Percentiles rank a stretch among this genome's conserved stretches.
These are phyloP conservation scores for Closterium sp. DNA, from an alignment of 139 green algal species.

Conservation along the genomic window DNA sequence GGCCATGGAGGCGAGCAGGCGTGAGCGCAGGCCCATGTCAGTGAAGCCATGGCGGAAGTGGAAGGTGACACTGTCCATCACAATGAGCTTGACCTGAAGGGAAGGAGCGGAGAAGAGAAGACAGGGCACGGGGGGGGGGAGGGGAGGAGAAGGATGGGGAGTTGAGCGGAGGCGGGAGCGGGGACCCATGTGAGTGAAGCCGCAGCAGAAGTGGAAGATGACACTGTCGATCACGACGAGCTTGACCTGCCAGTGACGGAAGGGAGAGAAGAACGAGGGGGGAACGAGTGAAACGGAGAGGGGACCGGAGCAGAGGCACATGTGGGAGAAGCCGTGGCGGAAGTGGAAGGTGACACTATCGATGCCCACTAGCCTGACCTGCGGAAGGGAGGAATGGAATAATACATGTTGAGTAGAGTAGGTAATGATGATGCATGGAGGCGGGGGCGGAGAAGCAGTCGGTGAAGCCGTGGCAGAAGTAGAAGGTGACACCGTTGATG, in stretches of 20 bases:
- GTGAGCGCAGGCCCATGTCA: constrained; percentile 74
- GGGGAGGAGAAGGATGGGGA: neutral
- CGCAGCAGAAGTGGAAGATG: constrained; percentile 88
- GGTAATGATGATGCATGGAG: too few relatives aligned
- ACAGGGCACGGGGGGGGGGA: too few relatives aligned
- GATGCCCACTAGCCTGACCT: constrained; percentile 74
- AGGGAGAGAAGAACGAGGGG: too few relatives aligned
- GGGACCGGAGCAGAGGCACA: neutral
- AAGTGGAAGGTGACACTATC: constrained; percentile 91
- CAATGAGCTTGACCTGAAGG: constrained; percentile 64
- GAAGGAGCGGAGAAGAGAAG: too few relatives aligned
- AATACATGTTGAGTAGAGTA: too few relatives aligned
- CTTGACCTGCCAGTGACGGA: constrained; percentile 40
- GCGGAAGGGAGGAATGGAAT: too few relatives aligned
- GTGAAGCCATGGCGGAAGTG: constrained; percentile 79
- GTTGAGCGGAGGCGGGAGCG: constrained; percentile 59
- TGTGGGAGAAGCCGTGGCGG: constrained; percentile 68
- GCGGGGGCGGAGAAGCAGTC: constrained; percentile 85
- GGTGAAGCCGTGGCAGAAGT: constrained; percentile 78
- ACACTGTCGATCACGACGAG: constrained; percentile 84
- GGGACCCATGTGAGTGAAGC: constrained; percentile 73
- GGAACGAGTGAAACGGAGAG: too few relatives aligned
- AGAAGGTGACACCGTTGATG: constrained; percentile 64
- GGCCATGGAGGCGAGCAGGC: constrained; percentile 75
- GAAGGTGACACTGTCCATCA: constrained; percentile 90